Evolutionary conservation across 139 green algal genomes (phyloP).

Genomic region (Coelastrella sp.): DNA sequence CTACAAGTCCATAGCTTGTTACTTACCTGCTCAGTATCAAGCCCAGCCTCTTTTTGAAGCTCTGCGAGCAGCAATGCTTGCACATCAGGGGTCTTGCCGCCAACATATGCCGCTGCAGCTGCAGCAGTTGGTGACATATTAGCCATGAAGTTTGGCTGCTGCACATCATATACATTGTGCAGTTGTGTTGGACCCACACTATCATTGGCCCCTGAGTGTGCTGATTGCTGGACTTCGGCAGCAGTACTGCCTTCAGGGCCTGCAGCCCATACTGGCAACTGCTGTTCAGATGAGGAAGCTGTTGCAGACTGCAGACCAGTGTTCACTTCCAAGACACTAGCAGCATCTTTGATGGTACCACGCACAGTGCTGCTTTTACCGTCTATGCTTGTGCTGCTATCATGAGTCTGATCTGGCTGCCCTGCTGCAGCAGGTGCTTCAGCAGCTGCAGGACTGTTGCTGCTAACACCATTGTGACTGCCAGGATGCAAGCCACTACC

Average conservation of each 20-base stretch:
- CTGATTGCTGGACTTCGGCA: too few species aligned
- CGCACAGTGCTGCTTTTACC: not conserved
- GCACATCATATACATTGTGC: too few species aligned
- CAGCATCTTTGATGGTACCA: not conserved
- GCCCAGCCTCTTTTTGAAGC: slow-evolving; percentile 8
- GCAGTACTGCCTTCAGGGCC: too few species aligned
- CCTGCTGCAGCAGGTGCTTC: not conserved
- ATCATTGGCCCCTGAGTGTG: too few species aligned
- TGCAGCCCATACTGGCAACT: too few species aligned
- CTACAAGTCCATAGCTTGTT: not conserved
- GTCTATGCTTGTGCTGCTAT: not conserved
- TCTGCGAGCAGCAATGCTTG: slow-evolving; percentile 10
- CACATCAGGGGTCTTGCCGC: not conserved
- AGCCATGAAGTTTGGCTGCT: too few species aligned
- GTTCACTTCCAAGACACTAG: too few species aligned
- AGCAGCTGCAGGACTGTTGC: not conserved
- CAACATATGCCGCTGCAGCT: not conserved
- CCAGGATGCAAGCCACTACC: not conserved
- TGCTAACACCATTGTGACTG: not conserved
- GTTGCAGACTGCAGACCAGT: too few species aligned
- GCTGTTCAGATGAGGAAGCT: too few species aligned
- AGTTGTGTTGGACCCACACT: too few species aligned
- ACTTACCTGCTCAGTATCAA: slow-evolving; percentile 32
- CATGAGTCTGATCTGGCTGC: not conserved
- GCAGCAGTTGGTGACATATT: too few species aligned